These are phyloP conservation scores for Gleditsia sinensis DNA, from an alignment of 306 rosid genomes.

Conservation along the genomic window DNA sequence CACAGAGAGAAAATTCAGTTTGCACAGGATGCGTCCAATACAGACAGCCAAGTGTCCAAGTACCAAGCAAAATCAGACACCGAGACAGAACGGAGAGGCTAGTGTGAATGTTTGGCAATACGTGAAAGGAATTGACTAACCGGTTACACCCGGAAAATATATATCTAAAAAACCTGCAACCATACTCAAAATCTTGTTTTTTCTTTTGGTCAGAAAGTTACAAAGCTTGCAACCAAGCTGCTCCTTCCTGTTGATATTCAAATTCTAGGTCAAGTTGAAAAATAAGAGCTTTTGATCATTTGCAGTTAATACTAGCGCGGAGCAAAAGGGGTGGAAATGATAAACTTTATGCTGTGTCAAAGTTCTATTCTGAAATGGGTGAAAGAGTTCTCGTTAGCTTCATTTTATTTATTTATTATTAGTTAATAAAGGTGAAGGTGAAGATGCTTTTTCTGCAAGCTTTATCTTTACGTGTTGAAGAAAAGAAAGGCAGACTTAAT, in stretches of 20 bases:
- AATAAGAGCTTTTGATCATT: slow-evolving; percentile 29
- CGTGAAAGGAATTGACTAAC: slow-evolving; percentile 22
- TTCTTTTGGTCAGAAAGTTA: background rate
- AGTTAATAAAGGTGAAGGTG: slow-evolving; percentile 63
- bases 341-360: slow-evolving; percentile 19
- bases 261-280: slow-evolving; percentile 28
- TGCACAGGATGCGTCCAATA: slow-evolving; percentile 26
- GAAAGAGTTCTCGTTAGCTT: background rate
- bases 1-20: background rate
- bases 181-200: slow-evolving; percentile 6
- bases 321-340: slow-evolving; percentile 24
- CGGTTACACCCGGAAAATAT: background rate
- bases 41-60: slow-evolving; percentile 33
- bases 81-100: slow-evolving; percentile 2
- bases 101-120: slow-evolving; percentile 26
- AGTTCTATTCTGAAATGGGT: background rate
- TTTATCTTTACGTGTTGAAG: slow-evolving; percentile 72
- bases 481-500: slow-evolving; percentile 48
- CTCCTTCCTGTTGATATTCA: slow-evolving; percentile 13
- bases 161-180: too few species aligned
- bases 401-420: background rate
- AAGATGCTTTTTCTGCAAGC: slow-evolving; percentile 60
- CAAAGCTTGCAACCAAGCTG: background rate
- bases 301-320: slow-evolving; percentile 6
- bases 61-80: slow-evolving; percentile 25